A percentile compares a stretch with the other conserved stretches of the same genome.
Conservation (phyloP, 2,329 filamentous ascomycete species). For the Neofusicoccum sp. region DNA sequence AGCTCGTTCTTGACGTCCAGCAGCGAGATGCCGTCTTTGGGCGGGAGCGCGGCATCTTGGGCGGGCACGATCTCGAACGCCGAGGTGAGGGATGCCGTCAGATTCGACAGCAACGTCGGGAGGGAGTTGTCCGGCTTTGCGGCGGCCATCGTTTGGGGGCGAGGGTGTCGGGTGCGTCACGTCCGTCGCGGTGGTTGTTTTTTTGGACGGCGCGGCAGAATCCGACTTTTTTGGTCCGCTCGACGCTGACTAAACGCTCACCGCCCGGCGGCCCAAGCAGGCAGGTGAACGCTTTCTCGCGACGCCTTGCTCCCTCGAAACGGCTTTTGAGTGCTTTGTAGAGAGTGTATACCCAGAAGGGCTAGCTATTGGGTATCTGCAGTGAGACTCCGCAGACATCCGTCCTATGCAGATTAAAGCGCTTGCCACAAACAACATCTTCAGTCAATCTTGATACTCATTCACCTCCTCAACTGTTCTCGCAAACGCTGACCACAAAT, state of each 20-base stretch:
- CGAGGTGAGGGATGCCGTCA: conserved; percentile 66
- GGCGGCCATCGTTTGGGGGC: conserved; percentile 25
- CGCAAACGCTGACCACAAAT: no score
- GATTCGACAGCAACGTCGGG: conserved; percentile 43
- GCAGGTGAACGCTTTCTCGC: no score
- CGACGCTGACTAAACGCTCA: not conserved
- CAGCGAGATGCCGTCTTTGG: conserved; percentile 85
- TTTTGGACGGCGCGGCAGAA: not conserved
- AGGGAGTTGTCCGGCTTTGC: conserved; percentile 38
- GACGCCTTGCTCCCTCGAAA: no score
- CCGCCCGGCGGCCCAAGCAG: not conserved
- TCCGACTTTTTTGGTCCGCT: not conserved
- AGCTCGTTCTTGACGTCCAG: conserved; percentile 96
- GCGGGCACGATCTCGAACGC: conserved; percentile 52
- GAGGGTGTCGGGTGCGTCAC: not conserved
- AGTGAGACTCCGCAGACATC: no score
- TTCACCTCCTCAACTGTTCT: no score
- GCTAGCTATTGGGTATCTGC: no score
- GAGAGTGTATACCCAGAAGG: no score
- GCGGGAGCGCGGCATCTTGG: conserved; percentile 57
- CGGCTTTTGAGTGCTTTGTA: no score
- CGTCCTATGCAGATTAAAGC: no score
- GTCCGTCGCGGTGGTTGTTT: not conserved
- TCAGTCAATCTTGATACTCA: no score
- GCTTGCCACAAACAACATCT: no score